Evolutionary conservation across 2,329 filamentous ascomycete genomes (phyloP), one percentile per base, ranked within the genome.

Genomic region (Alternaria hordeiaustralica): DNA sequence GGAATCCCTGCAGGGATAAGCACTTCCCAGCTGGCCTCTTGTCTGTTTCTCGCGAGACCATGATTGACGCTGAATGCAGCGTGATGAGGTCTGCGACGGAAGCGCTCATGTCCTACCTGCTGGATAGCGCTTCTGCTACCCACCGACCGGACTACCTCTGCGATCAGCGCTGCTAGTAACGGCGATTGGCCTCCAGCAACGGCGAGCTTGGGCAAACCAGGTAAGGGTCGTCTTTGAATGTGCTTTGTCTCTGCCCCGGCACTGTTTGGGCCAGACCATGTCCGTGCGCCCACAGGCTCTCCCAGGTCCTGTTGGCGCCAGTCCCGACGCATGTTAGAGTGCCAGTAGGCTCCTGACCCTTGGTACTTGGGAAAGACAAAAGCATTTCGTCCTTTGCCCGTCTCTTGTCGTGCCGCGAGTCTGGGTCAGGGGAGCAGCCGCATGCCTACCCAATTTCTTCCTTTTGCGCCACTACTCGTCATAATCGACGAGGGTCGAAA

Each of bases 391-490:
- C 62, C 64, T 53, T 53, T 67, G 63, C 70, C 68, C 61, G 69
- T 73, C 69, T 73, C 67, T 72, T 68, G 66, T 73, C 67, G 72
- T 74, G 73, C 76, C 76, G 71, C 69, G 68, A 73, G 58, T 55
- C 64, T 70, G 75, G 75, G 73, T 76, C 75, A 73, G 70, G 69
- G 72, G 71, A 76, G 75, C 73, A 76, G 75, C 75, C 77, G 76
- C 75, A 77, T 72, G 62, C 55, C 64, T 70, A 59, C 44, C 26
- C 57, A 50, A 41, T 46, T 44, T 50, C 46, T 49, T 61, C 55
- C 63, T 53, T 60, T 55, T 61, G 50, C 55, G 59, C 64, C 56
- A 58, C 53, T n/a, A 26, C 23, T 46, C 56, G 56, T 54, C 56
- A 53, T 55, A 21, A 46, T 33, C 11, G 50, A 51, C 36, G 30